phyloP scores from a whole-genome alignment of 768 basidiomycete species.

The Russula sp. region DNA sequence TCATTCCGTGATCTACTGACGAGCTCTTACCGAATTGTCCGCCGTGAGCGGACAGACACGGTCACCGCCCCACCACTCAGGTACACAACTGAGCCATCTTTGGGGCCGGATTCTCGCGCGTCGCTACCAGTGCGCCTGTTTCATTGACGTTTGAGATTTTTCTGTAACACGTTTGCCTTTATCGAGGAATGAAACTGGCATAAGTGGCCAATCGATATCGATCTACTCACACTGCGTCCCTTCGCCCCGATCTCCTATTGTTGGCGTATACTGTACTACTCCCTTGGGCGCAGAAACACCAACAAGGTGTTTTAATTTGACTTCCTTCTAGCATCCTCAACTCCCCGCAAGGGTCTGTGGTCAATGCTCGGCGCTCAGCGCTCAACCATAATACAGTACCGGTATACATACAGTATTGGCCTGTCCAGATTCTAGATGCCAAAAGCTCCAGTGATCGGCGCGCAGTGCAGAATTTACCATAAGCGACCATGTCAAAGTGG shows the following conservation, averaged over 20 bases:
- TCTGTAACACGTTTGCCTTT: not conserved
- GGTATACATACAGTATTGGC: too few relatives aligned
- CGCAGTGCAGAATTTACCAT: too few relatives aligned
- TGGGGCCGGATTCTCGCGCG: not conserved
- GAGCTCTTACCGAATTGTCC: slow-evolving; percentile 14
- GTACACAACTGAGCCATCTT: not conserved
- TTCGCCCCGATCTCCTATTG: not conserved
- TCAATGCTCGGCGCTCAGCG: too few relatives aligned
- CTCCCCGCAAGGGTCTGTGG: too few relatives aligned
- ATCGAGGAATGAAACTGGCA: not conserved
- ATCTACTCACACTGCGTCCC: not conserved
- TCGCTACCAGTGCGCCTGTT: slow-evolving; percentile 4
- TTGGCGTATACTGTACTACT: too few relatives aligned
- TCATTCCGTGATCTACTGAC: slow-evolving; percentile 8
- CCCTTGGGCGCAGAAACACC: too few relatives aligned
- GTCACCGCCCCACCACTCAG: not conserved
- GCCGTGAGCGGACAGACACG: slow-evolving; percentile 1
- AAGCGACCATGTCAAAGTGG: too few relatives aligned
- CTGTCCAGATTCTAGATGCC: too few relatives aligned
- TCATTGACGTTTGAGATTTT: not conserved
- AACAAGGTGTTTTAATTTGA: too few relatives aligned
- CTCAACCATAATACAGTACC: too few relatives aligned
- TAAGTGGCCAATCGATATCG: not conserved
- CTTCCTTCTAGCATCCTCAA: too few relatives aligned
- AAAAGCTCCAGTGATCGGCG: too few relatives aligned